phyloP scores from a whole-genome alignment of 139 green algal species.

The Dunaliella sp. region DNA sequence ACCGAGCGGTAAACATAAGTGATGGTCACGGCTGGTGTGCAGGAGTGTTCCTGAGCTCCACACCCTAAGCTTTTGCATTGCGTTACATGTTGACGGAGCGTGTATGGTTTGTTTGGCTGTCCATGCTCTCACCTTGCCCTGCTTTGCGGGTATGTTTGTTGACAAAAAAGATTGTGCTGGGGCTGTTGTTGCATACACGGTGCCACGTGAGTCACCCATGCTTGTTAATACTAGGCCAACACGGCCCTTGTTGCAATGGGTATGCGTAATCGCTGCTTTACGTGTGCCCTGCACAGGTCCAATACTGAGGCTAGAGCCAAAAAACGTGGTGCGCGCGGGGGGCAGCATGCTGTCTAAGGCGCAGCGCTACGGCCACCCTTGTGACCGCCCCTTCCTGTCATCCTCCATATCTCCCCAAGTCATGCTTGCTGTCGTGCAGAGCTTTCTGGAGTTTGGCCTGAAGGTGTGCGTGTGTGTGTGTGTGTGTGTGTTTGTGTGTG shows the following conservation, averaged over 20 bases:
- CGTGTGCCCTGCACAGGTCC: neutral
- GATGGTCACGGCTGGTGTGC: neutral
- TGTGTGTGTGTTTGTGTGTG: no score
- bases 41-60: neutral
- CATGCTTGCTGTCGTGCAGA: conserved; percentile 51
- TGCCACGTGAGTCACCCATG: neutral
- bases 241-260: neutral
- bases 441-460: conserved; percentile 62
- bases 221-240: neutral
- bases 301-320: neutral
- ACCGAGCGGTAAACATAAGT: neutral
- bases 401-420: conserved; percentile 32
- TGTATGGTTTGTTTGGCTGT: no score
- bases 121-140: no score
- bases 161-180: neutral
- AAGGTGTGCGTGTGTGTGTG: no score
- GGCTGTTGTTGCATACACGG: neutral
- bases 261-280: neutral
- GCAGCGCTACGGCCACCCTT: conserved; percentile 54
- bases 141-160: neutral
- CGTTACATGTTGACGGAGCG: no score
- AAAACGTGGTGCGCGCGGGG: neutral
- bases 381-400: conserved; percentile 30
- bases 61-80: neutral
- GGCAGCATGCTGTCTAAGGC: conserved; percentile 32